These are phyloP conservation scores for Oryza nivara DNA, from an alignment of 176 grass and related monocot genomes.

Conservation along the genomic window DNA sequence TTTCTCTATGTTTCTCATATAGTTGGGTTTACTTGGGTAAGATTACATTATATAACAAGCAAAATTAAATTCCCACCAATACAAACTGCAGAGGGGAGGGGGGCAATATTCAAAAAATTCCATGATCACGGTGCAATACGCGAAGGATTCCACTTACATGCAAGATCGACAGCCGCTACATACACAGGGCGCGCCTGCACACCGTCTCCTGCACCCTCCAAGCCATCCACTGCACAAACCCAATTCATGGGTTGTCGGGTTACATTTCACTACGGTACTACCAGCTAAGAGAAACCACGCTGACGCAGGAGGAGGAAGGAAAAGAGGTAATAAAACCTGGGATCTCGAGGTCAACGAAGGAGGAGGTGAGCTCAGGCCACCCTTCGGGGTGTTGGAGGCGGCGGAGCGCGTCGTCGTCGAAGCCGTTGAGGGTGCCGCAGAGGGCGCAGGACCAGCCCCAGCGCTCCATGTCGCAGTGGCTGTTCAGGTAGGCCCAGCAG, in stretches of 20 bases:
- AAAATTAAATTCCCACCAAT: constrained; percentile 22
- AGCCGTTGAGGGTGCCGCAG: constrained; percentile 77
- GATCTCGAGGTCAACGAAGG: constrained; percentile 90
- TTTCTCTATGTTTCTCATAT: not conserved
- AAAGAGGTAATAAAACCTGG: constrained; percentile 37
- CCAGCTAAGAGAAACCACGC: constrained; percentile 9
- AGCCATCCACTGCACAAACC: constrained; percentile 63
- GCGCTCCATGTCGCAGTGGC: constrained; percentile 77
- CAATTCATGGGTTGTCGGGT: constrained; percentile 8
- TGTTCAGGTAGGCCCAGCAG: constrained; percentile 85
- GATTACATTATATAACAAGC: not conserved
- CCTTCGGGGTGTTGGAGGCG: constrained; percentile 54
- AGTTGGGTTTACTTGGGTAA: constrained; percentile 14
- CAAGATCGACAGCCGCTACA: constrained; percentile 90
- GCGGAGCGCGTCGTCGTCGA: constrained; percentile 56
- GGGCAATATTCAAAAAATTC: not conserved
- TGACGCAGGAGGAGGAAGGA: not conserved
- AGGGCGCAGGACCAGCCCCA: constrained; percentile 89
- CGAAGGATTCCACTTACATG: constrained; percentile 59
- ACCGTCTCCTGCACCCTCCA: constrained; percentile 44
- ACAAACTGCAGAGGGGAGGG: not conserved
- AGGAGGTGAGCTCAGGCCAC: constrained; percentile 75
- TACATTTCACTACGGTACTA: constrained; percentile 11
- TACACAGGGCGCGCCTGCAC: constrained; percentile 80
- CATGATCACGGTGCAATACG: constrained; percentile 7